Evolutionary conservation across 805 yeast genomes (phyloP).

Genomic region (Ogataea nakhonphanomensis): DNA sequence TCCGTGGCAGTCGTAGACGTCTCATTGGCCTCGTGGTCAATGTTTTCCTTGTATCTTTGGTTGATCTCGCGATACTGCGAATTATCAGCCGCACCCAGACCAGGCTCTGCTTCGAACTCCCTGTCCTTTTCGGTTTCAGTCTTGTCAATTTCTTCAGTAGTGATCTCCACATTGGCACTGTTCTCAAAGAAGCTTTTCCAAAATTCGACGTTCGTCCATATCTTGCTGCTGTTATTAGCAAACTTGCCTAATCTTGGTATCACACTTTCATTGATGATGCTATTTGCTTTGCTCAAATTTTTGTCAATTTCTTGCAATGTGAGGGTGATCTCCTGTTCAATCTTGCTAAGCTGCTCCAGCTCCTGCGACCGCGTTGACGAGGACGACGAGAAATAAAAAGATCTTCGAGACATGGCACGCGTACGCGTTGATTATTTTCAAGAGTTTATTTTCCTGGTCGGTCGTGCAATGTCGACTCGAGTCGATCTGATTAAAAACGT

Average conservation of each 20-base stretch:
- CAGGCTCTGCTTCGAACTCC: neutral
- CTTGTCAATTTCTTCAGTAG: conserved; percentile 18
- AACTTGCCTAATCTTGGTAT: conserved; percentile 66
- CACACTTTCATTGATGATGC: conserved; percentile 61
- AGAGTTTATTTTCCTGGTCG: conserved; percentile 1
- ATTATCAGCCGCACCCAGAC: conserved; percentile 13
- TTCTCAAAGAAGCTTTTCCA: conserved; percentile 75
- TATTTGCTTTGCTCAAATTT: conserved; percentile 64
- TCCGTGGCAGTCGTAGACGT: conserved; percentile 18
- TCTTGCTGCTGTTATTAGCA: conserved; percentile 51
- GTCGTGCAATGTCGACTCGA: conserved; percentile 2
- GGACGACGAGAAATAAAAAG: conserved; percentile 32
- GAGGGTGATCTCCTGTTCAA: conserved; percentile 77
- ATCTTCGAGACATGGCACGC: conserved; percentile 22
- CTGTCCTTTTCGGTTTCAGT: conserved; percentile 1
- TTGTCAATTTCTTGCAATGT: conserved; percentile 76
- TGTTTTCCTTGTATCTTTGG: conserved; percentile 17
- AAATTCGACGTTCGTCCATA: conserved; percentile 66
- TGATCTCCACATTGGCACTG: conserved; percentile 33
- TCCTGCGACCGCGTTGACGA: conserved; percentile 19
- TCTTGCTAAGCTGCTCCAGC: conserved; percentile 50
- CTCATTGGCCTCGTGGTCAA: conserved; percentile 11
- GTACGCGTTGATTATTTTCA: conserved; percentile 7
- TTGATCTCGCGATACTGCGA: conserved; percentile 16
- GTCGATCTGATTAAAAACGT: conserved; percentile 1